phyloP scores from a whole-genome alignment of 176 grass and related monocot species.

The Urochloa ruziziensis region DNA sequence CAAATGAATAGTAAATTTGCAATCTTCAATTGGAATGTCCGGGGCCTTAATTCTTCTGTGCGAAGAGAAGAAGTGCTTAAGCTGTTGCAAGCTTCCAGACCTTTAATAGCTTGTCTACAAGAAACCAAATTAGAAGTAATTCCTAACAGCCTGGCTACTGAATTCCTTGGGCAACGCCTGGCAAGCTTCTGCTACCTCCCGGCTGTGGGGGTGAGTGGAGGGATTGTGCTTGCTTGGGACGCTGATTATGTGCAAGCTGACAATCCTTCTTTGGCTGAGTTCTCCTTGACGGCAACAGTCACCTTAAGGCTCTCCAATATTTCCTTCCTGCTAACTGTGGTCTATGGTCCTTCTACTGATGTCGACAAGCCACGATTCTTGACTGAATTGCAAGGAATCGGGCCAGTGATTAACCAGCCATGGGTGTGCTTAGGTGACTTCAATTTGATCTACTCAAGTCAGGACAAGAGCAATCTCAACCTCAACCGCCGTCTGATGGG shows the following conservation, averaged over 20 bases:
- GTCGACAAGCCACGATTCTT: background rate
- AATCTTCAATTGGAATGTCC: too few species aligned
- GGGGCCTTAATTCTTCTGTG: too few species aligned
- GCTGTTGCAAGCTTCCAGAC: too few species aligned
- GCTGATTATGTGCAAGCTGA: background rate
- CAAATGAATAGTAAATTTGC: too few species aligned
- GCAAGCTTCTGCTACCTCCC: background rate
- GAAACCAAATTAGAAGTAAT: too few species aligned
- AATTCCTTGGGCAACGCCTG: too few species aligned
- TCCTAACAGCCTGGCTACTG: too few species aligned
- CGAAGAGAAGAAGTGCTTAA: too few species aligned
- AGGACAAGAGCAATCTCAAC: too few species aligned
- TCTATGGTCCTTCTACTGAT: background rate
- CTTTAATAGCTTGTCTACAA: too few species aligned
- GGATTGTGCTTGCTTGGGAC: background rate
- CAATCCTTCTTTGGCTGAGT: background rate
- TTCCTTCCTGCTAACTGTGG: accelerated
- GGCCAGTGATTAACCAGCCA: background rate
- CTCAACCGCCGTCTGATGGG: background rate
- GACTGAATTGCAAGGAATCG: accelerated
- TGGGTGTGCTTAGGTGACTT: background rate
- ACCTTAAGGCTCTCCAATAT: background rate
- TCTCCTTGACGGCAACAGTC: background rate
- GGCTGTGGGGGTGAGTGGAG: background rate
- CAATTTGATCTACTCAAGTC: too few species aligned